Conservation (phyloP, 148 eudicot genomes). For the Silene conica region DNA sequence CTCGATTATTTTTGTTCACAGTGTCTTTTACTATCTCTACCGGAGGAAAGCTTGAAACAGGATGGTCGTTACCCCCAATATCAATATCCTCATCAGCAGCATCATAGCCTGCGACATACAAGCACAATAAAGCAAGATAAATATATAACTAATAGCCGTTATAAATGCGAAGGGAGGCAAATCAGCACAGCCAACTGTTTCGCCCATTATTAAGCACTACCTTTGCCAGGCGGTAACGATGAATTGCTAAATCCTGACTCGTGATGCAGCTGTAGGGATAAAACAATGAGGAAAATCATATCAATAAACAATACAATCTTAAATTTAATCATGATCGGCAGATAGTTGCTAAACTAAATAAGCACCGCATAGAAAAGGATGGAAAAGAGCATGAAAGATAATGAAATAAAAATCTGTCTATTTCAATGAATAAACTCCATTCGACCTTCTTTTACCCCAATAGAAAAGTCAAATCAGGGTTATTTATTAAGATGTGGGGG, state of each 20-base stretch:
- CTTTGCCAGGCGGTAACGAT: slow-evolving; percentile 55
- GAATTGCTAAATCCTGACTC: slow-evolving; percentile 64
- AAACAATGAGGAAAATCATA: slow-evolving; percentile 1
- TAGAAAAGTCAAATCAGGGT: too few relatives aligned
- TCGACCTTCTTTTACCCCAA: too few relatives aligned
- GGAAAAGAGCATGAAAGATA: too few relatives aligned
- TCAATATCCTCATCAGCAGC: slow-evolving; percentile 71
- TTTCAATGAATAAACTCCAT: too few relatives aligned
- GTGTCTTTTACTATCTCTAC: slow-evolving; percentile 60
- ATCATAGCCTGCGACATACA: slow-evolving; percentile 45
- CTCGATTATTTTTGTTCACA: slow-evolving; percentile 42
- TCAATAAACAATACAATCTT: neutral
- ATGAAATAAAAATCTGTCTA: too few relatives aligned
- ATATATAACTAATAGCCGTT: neutral
- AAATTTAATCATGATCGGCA: too few relatives aligned
- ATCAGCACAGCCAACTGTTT: too few relatives aligned
- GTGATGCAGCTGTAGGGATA: slow-evolving; percentile 46
- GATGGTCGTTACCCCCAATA: slow-evolving; percentile 76
- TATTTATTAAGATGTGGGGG: neutral
- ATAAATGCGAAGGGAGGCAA: too few relatives aligned
- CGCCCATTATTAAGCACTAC: slow-evolving; percentile 18
- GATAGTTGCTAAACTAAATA: too few relatives aligned
- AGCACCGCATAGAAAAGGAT: too few relatives aligned
- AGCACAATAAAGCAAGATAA: neutral
- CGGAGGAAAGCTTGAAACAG: slow-evolving; percentile 65